phyloP scores from a whole-genome alignment of 108 stramenopile genomes.

The Fragilariopsis cylindrus region DNA sequence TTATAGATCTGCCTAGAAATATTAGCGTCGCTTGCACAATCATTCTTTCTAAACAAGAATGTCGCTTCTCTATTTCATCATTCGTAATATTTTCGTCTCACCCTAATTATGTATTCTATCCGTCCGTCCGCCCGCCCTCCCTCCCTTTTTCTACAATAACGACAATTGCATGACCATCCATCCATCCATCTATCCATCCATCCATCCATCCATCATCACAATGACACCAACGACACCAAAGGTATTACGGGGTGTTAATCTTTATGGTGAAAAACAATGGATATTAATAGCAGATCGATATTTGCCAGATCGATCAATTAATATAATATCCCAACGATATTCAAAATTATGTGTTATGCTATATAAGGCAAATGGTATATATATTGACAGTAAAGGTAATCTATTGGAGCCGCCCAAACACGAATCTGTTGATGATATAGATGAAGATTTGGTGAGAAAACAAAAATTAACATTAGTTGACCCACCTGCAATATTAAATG shows the following conservation, averaged over 20 bases:
- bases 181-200: constrained; percentile 24
- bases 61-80: no score
- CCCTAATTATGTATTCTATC: no score
- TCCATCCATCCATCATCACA: neutral
- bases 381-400: constrained; percentile 68
- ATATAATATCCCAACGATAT: constrained; percentile 81
- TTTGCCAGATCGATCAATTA: constrained; percentile 75
- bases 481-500: constrained; percentile 79
- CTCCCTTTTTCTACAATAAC: neutral
- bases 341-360: constrained; percentile 79
- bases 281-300: constrained; percentile 81
- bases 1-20: no score
- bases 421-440: constrained; percentile 49
- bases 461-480: constrained; percentile 45
- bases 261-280: constrained; percentile 92
- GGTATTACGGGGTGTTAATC: constrained; percentile 51
- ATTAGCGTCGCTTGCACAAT: no score
- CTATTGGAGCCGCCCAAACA: constrained; percentile 58
- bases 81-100: no score
- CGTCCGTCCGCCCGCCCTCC: no score
- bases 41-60: no score
- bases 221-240: no score
- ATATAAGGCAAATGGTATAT: constrained; percentile 73
- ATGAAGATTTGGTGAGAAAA: constrained; percentile 43
- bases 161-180: neutral